Evolutionary conservation across 495 filamentous ascomycete genomes (phyloP).

Genomic region (Penicillium macrosclerotiorum): DNA sequence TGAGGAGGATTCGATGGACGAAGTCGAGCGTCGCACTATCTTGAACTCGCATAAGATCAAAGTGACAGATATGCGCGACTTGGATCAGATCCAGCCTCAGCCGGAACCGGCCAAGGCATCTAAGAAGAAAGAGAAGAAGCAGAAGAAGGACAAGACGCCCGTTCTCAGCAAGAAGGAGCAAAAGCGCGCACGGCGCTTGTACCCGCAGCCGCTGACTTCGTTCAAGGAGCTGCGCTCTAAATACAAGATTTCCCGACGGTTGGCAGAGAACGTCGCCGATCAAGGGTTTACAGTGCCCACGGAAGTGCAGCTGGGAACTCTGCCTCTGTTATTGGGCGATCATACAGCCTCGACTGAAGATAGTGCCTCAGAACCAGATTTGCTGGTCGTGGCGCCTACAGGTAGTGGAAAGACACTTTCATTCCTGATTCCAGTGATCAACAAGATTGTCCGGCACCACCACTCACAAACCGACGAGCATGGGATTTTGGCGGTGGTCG

Average conservation of each 20-base stretch:
- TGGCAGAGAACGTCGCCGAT: conserved; percentile 74
- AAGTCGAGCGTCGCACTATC: conserved; percentile 70
- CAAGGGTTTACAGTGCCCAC: conserved; percentile 87
- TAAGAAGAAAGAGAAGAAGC: conserved; percentile 53
- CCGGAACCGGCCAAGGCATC: conserved; percentile 44
- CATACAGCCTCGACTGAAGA: conserved; percentile 14
- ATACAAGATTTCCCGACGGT: conserved; percentile 66
- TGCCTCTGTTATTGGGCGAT: conserved; percentile 70
- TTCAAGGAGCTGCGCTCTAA: conserved; percentile 68
- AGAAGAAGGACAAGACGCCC: conserved; percentile 38
- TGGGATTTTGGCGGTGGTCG: conserved; percentile 61
- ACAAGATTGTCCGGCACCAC: conserved; percentile 61
- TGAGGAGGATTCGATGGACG: conserved; percentile 39
- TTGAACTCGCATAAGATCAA: conserved; percentile 84
- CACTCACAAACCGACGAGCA: conserved; percentile 46
- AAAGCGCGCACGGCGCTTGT: conserved; percentile 55
- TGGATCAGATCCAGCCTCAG: conserved; percentile 35
- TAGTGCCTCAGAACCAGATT: conserved; percentile 53
- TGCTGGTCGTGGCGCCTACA: conserved; percentile 87
- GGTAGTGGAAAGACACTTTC: conserved; percentile 97
- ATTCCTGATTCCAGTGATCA: conserved; percentile 83
- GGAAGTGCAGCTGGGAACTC: conserved; percentile 84
- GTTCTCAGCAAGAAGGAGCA: conserved; percentile 51
- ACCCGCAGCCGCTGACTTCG: conserved; percentile 71
- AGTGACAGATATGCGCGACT: conserved; percentile 63